A percentile compares a stretch with the other conserved stretches of the same genome.
phyloP scores from a whole-genome alignment of 202 grass and related monocot genomes.

The Zoysia matrella region DNA sequence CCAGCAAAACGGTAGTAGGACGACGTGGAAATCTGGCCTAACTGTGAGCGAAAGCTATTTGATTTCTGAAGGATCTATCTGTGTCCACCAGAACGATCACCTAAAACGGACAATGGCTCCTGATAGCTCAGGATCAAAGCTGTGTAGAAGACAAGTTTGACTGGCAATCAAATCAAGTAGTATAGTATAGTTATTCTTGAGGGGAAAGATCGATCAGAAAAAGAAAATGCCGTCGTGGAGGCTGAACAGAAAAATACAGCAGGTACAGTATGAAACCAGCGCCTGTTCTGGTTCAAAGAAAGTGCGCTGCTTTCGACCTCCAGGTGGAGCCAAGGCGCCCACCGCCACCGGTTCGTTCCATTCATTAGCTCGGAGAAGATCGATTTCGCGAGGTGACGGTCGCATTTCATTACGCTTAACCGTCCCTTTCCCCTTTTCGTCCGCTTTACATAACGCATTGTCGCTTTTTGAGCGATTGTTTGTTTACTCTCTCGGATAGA shows the following conservation, averaged over 20 bases:
- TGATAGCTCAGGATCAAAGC: neutral
- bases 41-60: too few relatives aligned
- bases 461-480: neutral
- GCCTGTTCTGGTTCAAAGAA: conserved; percentile 10
- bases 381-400: conserved; percentile 5
- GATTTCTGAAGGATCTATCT: neutral
- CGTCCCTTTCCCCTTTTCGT: conserved; percentile 40
- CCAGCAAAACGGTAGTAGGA: neutral
- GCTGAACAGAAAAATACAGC: neutral
- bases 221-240: neutral
- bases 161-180: neutral
- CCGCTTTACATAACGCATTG: conserved; percentile 14
- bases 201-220: neutral
- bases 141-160: conserved; percentile 13
- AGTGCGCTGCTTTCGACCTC: conserved; percentile 19
- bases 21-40: neutral
- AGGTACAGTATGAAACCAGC: neutral
- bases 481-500: neutral
- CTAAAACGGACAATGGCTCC: neutral
- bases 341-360: neutral
- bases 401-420: conserved; percentile 28
- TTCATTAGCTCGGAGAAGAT: conserved; percentile 30
- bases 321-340: conserved; percentile 14
- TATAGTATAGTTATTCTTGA: neutral
- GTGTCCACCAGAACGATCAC: neutral